A percentile compares a stretch with the other conserved stretches of the same genome.
Evolutionary conservation across 345 rosid species (phyloP).

Genomic region (Jatropha curcas): DNA sequence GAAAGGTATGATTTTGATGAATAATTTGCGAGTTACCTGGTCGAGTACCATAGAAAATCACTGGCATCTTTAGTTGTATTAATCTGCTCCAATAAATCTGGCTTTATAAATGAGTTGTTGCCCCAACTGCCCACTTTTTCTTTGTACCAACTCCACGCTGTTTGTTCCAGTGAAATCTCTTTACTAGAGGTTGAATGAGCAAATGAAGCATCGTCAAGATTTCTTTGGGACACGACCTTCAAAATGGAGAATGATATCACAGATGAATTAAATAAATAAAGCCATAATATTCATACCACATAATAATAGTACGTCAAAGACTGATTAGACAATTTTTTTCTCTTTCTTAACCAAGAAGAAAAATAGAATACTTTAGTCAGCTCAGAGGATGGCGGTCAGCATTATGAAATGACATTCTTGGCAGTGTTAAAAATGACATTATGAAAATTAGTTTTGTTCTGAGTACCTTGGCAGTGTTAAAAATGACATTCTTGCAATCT

Average conservation of each 20-base stretch:
- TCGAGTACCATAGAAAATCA: slow-evolving; percentile 64
- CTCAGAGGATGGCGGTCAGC: no score
- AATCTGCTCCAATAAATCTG: slow-evolving; percentile 56
- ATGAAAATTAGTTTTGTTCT: neutral
- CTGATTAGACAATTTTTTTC: no score
- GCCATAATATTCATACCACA: no score
- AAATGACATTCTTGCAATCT: slow-evolving; percentile 56
- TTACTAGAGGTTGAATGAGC: slow-evolving; percentile 20
- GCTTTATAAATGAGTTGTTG: slow-evolving; percentile 42
- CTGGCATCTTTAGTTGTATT: slow-evolving; percentile 58
- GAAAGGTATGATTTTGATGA: neutral
- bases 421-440: no score
- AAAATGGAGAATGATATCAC: slow-evolving; percentile 10
- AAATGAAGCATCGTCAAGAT: slow-evolving; percentile 35
- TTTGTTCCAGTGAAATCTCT: slow-evolving; percentile 24
- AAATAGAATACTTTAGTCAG: no score
- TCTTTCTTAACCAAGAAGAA: no score
- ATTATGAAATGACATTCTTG: no score
- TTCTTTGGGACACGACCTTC: slow-evolving; percentile 60
- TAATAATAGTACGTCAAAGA: no score
- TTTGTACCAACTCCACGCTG: slow-evolving; percentile 54
- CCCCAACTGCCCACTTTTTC: slow-evolving; percentile 56
- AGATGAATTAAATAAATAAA: neutral
- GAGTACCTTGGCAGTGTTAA: slow-evolving; percentile 62
- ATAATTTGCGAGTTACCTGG: slow-evolving; percentile 34